Percentiles rank a stretch among this genome's conserved stretches.
These are phyloP conservation scores for Citrullus colocynthis DNA, from an alignment of 306 rosid genomes.

Conservation along the genomic window DNA sequence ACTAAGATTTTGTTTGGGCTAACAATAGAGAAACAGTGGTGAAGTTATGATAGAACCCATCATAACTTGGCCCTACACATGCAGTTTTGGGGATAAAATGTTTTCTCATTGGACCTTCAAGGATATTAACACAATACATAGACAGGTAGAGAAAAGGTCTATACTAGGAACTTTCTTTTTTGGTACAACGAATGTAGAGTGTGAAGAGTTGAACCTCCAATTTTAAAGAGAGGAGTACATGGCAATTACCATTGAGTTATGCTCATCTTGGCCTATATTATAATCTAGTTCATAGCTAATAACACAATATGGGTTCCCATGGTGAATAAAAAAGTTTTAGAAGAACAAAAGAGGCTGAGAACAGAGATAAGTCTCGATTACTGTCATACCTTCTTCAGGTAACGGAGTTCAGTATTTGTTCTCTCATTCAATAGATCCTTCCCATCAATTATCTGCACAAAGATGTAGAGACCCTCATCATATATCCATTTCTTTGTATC, in stretches of 20 bases:
- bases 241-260: too few species aligned
- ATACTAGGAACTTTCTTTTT: background rate
- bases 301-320: background rate
- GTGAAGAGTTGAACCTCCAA: too few species aligned
- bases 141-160: background rate
- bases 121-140: background rate
- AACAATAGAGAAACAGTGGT: background rate
- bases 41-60: background rate
- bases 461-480: background rate
- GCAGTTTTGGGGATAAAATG: background rate
- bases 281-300: background rate
- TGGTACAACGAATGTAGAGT: too few species aligned
- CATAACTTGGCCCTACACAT: background rate
- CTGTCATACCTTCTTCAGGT: slow-evolving; percentile 61
- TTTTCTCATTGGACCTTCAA: background rate
- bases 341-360: background rate
- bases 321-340: too few species aligned
- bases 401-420: slow-evolving; percentile 75
- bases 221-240: too few species aligned
- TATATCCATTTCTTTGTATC: background rate
- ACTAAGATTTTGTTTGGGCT: background rate
- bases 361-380: slow-evolving; percentile 1
- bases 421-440: slow-evolving; percentile 75
- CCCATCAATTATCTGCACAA: slow-evolving; percentile 67
- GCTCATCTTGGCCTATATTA: too few species aligned